Evolutionary conservation across 179 eudicot genomes (phyloP).

Genomic region (Amaranthus tricolor): DNA sequence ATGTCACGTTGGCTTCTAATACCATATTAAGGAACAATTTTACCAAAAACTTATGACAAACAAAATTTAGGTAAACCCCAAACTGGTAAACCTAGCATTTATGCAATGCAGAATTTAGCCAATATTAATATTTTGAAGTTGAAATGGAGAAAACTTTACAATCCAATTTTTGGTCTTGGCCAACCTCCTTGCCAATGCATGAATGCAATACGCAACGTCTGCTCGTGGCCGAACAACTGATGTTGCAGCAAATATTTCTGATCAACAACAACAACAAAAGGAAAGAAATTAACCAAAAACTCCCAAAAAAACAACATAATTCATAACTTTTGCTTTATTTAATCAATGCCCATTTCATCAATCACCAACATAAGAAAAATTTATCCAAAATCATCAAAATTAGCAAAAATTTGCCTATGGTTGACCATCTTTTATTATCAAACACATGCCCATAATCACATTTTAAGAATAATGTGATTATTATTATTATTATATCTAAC

Average conservation of each 20-base stretch:
- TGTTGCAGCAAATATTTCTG: constrained; percentile 73
- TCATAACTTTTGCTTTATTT: not conserved
- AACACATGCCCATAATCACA: constrained; percentile 8
- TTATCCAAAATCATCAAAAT: too few relatives aligned
- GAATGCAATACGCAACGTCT: constrained; percentile 86
- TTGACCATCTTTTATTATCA: constrained; percentile 2
- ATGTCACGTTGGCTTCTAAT: too few relatives aligned
- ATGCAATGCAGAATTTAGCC: not conserved
- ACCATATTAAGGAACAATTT: too few relatives aligned
- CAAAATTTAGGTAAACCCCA: too few relatives aligned
- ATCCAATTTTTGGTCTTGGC: constrained; percentile 83
- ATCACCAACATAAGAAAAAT: not conserved
- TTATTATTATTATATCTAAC: not conserved
- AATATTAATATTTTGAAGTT: not conserved
- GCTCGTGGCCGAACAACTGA: constrained; percentile 72
- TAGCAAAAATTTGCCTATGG: not conserved
- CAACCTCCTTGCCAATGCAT: constrained; percentile 81
- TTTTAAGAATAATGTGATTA: not conserved
- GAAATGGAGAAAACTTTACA: constrained; percentile 36
- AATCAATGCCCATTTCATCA: constrained; percentile 12
- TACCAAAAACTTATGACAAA: too few relatives aligned
- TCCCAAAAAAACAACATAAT: not conserved
- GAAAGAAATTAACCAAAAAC: not conserved
- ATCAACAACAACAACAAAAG: constrained; percentile 10
- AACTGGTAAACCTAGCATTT: not conserved